Percentiles rank a stretch among this genome's conserved stretches.
phyloP scores from a whole-genome alignment of 169 alveolate genomes.

The Theileria parva region DNA sequence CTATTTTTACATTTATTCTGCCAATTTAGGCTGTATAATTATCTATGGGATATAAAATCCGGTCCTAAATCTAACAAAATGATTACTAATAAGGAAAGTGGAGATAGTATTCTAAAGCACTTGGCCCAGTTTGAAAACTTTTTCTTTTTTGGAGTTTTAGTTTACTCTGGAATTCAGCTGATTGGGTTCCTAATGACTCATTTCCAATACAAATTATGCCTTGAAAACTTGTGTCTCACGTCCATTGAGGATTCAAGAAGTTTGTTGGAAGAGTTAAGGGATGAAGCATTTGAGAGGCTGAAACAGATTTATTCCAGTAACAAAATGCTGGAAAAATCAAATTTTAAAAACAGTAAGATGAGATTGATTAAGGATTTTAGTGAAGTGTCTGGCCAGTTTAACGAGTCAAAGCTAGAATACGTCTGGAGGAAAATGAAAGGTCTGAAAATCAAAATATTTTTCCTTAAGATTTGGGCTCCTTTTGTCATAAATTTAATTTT shows the following conservation, averaged over 20 bases:
- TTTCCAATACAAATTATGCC: conserved; percentile 30
- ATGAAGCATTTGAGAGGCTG: conserved; percentile 45
- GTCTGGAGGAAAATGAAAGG: conserved; percentile 27
- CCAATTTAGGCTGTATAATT: conserved; percentile 50
- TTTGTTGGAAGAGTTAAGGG: conserved; percentile 22
- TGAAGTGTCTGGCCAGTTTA: conserved; percentile 49
- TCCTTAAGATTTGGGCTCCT: conserved; percentile 34
- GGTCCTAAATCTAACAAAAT: conserved; percentile 2
- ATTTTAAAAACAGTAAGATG: conserved; percentile 16
- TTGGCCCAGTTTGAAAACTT: conserved; percentile 60
- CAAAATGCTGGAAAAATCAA: neutral
- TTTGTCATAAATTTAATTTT: conserved; percentile 27
- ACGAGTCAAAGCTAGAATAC: conserved; percentile 23
- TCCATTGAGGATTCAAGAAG: conserved; percentile 42
- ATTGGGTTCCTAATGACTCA: conserved; percentile 45
- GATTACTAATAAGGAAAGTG: neutral
- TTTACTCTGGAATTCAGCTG: conserved; percentile 44
- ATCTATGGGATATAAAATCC: neutral
- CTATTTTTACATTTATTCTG: conserved; percentile 47
- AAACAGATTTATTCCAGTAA: conserved; percentile 30
- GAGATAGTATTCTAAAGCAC: conserved; percentile 13
- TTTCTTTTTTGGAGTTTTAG: conserved; percentile 46
- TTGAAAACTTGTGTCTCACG: conserved; percentile 31
- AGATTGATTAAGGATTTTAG: conserved; percentile 29
- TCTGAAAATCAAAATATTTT: conserved; percentile 26